Evolutionary conservation across 495 filamentous ascomycete genomes (phyloP), one percentile per base, ranked within the genome.

Genomic region (Talaromyces adpressus): DNA sequence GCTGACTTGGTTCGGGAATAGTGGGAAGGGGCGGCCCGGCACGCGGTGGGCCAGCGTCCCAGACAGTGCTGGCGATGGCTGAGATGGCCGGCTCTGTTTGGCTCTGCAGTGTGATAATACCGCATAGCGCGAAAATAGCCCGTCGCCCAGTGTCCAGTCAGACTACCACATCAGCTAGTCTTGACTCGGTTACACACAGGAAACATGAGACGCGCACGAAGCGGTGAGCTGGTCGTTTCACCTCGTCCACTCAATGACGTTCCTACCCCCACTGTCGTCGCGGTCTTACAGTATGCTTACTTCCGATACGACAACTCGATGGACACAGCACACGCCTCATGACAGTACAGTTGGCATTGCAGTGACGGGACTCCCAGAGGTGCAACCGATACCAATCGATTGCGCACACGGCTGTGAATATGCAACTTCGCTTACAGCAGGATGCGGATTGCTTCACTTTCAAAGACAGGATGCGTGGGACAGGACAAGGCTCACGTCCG

Each of bases 11-110:
- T 18, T 41, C 51, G 22, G 30, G n/a, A 59, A 12, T 20, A 16
- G 57, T 34, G 57, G 57, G 60, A 62, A 53, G 60, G 45, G 8
- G 60, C 60, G 60, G 60, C 41, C 60, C 60, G 60, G 60, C 45
- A 52, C 60, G 60, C 60, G 23, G 45, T 49, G 60, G 60, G 18
- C 60, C 60, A 47, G 32, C 59, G 60, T 30, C 16, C 47, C 47
- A 51, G 23, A 47, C 22, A 25, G 12, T 2, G 49, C 49, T 20
- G 49, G 49, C 23, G 6, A 14, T 56, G 18, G 52, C 52, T 27
- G 22, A 7, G 12, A 27, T 29, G 22, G 52, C 22, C 52, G 52
- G 4, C 27, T 27, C 52, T 29, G 22, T 27, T 27, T 56, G 52
- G 52, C 52, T 16, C 7, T 22, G 5, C 20, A 3, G 52, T 22